Conservation (phyloP, 2,329 filamentous ascomycete genomes). For the Plenodomus tracheiphilus region DNA sequence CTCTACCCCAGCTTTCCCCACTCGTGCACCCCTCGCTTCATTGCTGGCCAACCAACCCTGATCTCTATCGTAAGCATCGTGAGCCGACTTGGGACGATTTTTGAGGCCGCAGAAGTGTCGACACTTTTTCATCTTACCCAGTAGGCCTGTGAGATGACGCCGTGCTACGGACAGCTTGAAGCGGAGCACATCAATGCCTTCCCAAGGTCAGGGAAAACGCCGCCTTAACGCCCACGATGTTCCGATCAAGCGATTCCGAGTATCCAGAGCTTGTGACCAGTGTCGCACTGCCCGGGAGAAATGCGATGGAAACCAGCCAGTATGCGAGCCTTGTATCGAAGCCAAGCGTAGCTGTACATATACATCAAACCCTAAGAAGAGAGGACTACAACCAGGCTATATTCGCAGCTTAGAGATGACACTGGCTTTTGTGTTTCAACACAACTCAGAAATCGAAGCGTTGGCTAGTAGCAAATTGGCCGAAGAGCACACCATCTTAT, state of each 20-base stretch:
- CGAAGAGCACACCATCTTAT: conserved; percentile 52
- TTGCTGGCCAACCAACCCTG: conserved; percentile 2
- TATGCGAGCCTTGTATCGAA: conserved; percentile 66
- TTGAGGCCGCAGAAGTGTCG: neutral
- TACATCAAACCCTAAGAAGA: conserved; percentile 71
- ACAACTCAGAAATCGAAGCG: conserved; percentile 62
- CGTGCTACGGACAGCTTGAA: neutral
- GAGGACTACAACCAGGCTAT: conserved; percentile 69
- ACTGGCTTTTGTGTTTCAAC: conserved; percentile 51
- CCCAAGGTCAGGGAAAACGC: conserved; percentile 22
- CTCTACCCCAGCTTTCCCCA: conserved; percentile 12
- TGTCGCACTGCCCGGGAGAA: conserved; percentile 69
- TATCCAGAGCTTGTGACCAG: conserved; percentile 69
- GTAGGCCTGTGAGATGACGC: conserved; percentile 1
- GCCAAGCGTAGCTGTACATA: conserved; percentile 70
- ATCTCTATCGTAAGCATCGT: conserved; percentile 4
- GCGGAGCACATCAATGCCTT: conserved; percentile 17
- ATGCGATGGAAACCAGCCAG: conserved; percentile 69
- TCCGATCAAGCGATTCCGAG: conserved; percentile 59
- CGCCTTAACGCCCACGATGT: conserved; percentile 17
- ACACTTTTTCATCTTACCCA: neutral
- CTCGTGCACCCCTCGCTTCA: neutral
- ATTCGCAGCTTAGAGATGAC: conserved; percentile 61
- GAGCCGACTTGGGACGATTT: too few species aligned
- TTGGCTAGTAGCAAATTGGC: conserved; percentile 59